Conservation (phyloP, 2,329 filamentous ascomycete genomes). For the Penicillium sp. region DNA sequence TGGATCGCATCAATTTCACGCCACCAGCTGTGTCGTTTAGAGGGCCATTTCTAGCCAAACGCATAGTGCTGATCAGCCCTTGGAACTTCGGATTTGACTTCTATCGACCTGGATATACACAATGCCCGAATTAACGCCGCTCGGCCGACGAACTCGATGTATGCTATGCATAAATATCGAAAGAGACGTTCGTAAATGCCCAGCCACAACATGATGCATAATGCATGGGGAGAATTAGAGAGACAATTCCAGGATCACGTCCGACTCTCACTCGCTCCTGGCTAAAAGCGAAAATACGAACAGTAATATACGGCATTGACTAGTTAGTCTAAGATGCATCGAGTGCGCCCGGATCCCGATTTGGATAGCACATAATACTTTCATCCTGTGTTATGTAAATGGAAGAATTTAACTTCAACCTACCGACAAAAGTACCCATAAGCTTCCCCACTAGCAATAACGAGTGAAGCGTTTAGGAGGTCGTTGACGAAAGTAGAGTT, state of each 20-base stretch:
- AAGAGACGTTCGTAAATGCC: background rate
- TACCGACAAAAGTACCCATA: background rate
- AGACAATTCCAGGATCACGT: too few species aligned
- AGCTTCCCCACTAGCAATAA: background rate
- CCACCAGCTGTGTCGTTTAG: background rate
- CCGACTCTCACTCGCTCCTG: too few species aligned
- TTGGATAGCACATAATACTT: background rate
- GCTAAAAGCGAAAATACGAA: too few species aligned
- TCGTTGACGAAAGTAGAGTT: background rate
- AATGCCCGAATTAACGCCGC: background rate
- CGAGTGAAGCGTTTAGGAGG: background rate
- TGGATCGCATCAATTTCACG: background rate
- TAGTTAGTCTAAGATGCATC: background rate
- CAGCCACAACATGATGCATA: background rate
- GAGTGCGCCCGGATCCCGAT: background rate
- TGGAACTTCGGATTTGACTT: background rate
- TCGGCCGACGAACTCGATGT: background rate
- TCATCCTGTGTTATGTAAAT: background rate
- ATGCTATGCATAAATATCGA: background rate
- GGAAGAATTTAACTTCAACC: background rate
- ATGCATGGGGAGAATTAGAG: too few species aligned
- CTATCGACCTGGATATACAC: background rate
- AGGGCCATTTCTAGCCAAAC: background rate
- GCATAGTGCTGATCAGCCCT: background rate
- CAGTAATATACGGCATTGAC: too few species aligned